A percentile compares a stretch with the other conserved stretches of the same genome.
phyloP scores from a whole-genome alignment of 495 filamentous ascomycete genomes.

The Pseudoneurospora amorphoporcata region DNA sequence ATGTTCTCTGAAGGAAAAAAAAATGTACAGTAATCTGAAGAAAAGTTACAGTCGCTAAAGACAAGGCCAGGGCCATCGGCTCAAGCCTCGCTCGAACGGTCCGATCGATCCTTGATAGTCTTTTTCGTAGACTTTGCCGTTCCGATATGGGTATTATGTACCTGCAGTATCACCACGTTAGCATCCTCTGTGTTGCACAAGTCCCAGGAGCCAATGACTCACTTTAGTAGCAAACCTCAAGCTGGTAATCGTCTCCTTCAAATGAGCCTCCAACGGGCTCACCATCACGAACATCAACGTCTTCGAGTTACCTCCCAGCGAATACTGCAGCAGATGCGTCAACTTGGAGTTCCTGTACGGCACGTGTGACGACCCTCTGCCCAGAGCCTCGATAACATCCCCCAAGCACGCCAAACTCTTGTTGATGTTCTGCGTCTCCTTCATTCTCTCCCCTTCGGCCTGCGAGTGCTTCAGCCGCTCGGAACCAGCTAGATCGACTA shows the following conservation, averaged over 20 bases:
- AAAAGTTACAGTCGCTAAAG: neutral
- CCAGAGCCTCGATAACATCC: conserved; percentile 87
- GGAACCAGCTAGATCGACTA: conserved; percentile 91
- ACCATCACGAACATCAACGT: conserved; percentile 99
- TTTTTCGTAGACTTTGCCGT: conserved; percentile 71
- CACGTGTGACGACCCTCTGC: conserved; percentile 76
- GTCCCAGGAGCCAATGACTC: conserved; percentile 11
- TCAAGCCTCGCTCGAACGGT: conserved; percentile 15
- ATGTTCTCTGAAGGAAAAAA: neutral
- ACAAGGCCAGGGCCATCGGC: neutral
- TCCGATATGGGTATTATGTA: conserved; percentile 82
- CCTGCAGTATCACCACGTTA: conserved; percentile 25
- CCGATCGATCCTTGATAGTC: conserved; percentile 15
- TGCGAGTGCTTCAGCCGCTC: conserved; percentile 80
- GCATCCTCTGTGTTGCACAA: neutral
- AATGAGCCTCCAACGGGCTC: conserved; percentile 80
- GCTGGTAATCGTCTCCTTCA: conserved; percentile 88
- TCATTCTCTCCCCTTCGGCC: conserved; percentile 74
- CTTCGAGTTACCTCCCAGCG: conserved; percentile 88
- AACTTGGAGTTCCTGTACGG: conserved; percentile 96
- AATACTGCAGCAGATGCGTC: conserved; percentile 92
- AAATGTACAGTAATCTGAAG: neutral
- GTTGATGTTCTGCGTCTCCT: conserved; percentile 97
- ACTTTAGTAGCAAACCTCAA: conserved; percentile 94
- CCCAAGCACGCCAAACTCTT: conserved; percentile 83